These are phyloP conservation scores for Boletus fagicola DNA, from an alignment of 768 basidiomycete genomes.

Conservation along the genomic window DNA sequence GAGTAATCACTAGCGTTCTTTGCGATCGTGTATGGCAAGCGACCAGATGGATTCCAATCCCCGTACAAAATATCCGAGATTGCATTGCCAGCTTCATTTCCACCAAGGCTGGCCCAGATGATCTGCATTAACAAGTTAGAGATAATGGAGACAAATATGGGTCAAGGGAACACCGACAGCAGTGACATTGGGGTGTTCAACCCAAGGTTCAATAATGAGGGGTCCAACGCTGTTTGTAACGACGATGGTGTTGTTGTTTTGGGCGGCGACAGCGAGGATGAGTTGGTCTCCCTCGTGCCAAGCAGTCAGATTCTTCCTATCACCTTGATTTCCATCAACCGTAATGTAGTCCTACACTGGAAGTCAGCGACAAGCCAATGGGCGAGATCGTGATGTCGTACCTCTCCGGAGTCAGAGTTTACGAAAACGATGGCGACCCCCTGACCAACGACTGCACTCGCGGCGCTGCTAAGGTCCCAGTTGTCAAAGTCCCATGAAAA, in stretches of 20 bases:
- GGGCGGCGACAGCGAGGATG: constrained; percentile 58
- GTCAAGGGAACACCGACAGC: constrained; percentile 47
- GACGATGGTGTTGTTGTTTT: constrained; percentile 76
- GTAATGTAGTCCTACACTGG: constrained; percentile 44
- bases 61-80: constrained; percentile 80
- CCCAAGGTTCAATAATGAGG: constrained; percentile 67
- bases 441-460: constrained; percentile 44
- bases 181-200: constrained; percentile 69
- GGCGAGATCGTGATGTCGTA: constrained; percentile 3
- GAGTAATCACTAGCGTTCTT: constrained; percentile 53
- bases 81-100: constrained; percentile 77
- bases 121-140: constrained; percentile 29
- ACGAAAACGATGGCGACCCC: constrained; percentile 80
- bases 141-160: constrained; percentile 8
- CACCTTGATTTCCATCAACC: constrained; percentile 53
- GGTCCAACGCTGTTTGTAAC: constrained; percentile 79
- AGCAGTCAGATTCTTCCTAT: constrained; percentile 40
- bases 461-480: constrained; percentile 55
- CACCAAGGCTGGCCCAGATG: constrained; percentile 55
- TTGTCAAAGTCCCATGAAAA: constrained; percentile 71
- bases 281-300: constrained; percentile 38
- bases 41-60: constrained; percentile 68
- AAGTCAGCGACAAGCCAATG: neutral
- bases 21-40: constrained; percentile 73
- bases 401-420: constrained; percentile 82